Conservation (phyloP, 495 filamentous ascomycete genomes). For the Hypomontagnella submonticulosa region DNA sequence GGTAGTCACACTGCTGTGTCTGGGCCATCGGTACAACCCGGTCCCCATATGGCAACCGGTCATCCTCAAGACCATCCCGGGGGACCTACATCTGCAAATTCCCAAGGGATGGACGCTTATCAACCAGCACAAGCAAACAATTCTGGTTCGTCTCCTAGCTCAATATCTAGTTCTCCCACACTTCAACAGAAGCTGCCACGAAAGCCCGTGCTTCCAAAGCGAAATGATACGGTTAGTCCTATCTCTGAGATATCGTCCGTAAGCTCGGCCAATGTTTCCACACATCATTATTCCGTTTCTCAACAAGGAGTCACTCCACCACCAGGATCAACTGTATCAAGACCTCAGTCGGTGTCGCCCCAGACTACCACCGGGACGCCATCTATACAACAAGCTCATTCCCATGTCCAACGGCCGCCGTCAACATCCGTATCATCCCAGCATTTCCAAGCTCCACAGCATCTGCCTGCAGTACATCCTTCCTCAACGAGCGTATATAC, state of each 20-base stretch:
- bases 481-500: not conserved
- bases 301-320: constrained; percentile 11
- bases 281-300: not conserved
- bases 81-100: constrained; percentile 1
- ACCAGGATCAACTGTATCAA: constrained; percentile 4
- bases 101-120: constrained; percentile 3
- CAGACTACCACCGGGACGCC: constrained; percentile 9
- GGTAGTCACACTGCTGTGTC: not conserved
- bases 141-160: constrained; percentile 7
- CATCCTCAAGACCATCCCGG: constrained; percentile 7
- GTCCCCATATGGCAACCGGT: not conserved
- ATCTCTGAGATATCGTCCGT: not conserved
- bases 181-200: constrained; percentile 14
- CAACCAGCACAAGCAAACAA: constrained; percentile 14
- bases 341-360: constrained; percentile 6
- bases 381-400: constrained; percentile 7
- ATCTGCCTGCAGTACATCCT: not conserved
- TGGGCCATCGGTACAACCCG: constrained; percentile 3
- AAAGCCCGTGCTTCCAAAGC: constrained; percentile 29
- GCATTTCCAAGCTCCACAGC: constrained; percentile 10
- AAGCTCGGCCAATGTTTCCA: constrained; percentile 9
- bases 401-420: constrained; percentile 9
- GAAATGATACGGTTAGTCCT: not conserved
- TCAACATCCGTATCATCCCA: constrained; percentile 26
- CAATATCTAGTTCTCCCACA: not conserved